Conservation (phyloP, 148 eudicot species). For the Hydrangea macrophylla region DNA sequence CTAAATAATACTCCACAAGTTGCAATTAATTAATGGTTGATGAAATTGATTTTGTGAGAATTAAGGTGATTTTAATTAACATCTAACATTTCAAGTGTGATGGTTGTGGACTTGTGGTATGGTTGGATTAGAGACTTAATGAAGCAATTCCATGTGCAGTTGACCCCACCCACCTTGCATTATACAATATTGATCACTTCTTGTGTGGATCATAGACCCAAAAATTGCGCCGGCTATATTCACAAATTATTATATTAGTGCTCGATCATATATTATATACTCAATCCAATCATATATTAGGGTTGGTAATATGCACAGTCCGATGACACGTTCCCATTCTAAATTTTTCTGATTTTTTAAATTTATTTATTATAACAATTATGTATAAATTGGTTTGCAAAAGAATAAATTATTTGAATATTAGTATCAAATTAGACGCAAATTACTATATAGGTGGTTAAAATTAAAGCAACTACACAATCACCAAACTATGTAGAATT, state of each 20-base stretch:
- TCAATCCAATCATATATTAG: constrained; percentile 25
- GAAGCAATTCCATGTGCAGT: constrained; percentile 27
- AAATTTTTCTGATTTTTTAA: neutral
- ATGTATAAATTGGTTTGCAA: too few species aligned
- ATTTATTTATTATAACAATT: too few species aligned
- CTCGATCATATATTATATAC: neutral
- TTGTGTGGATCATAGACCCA: constrained; percentile 21
- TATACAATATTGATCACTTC: neutral
- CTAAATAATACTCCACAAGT: too few species aligned
- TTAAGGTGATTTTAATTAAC: neutral
- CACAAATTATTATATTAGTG: constrained; percentile 17
- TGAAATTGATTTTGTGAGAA: neutral
- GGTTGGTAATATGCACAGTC: constrained; percentile 26
- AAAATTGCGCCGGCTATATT: constrained; percentile 19
- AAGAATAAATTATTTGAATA: too few species aligned
- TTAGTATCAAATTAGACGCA: too few species aligned
- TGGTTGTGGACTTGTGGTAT: neutral
- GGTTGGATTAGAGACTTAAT: constrained; percentile 6
- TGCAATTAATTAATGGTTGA: neutral
- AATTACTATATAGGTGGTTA: too few species aligned
- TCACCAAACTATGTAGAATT: too few species aligned
- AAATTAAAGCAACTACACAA: too few species aligned
- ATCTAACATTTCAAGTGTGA: constrained; percentile 5
- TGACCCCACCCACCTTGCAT: constrained; percentile 16
- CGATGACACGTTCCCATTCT: neutral